Base-by-base conservation (phyloP, 1,139 yeast genomes). In the Groenewaldozyma auringiensis region DNA sequence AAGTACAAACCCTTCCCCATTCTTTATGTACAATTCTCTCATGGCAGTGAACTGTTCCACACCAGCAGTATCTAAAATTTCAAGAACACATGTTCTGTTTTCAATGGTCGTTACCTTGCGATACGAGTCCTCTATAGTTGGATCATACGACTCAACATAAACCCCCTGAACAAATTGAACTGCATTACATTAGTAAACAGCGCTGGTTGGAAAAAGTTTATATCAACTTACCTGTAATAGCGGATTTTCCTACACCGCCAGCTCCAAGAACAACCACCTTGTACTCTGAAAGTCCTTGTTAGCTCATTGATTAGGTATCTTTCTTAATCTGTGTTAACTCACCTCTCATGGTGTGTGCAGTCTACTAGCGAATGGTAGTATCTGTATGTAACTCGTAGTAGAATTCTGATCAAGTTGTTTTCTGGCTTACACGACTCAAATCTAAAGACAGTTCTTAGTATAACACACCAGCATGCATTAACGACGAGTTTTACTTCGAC, bases 161-260 rank as follows among this genome's bases (percentile, higher is more conserved):
- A 58, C 55, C 16, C 58, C 58, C 43, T 62, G 63, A 4, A 63
- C 63, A 47, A 55, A 66, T 47, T 64, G 65, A 22, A 64, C 64
- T 48, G n/a, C n/a, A 21, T 18, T 13, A 14, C 21, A 16, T 25
- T 18, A 13, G 13, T 4, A 20, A 92, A 48, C 6, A 16, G 14
- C 17, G 8, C 17, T 21, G 14, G 9, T 17, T 13, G 8, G 9
- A 83, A 81, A 58, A 83, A 72, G 31, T 8, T 25, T 20, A 27
- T 17, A 2, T 36, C 3, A 11, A 48, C 57, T n/a, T 46, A 53
- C 57, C 57, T 11, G 96, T 88, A 53, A 89, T 70, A 11, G 96
- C 96, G 20, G 95, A 83, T 66, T 92, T 92, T 69, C 98, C 98
- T 49, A 88, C 96, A 66, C 95, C 95, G 63, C 97, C 97, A 31